A percentile compares a stretch with the other conserved stretches of the same genome.
These are phyloP conservation scores for Melanogaster broomeanus DNA, from an alignment of 768 basidiomycete genomes.

Conservation along the genomic window DNA sequence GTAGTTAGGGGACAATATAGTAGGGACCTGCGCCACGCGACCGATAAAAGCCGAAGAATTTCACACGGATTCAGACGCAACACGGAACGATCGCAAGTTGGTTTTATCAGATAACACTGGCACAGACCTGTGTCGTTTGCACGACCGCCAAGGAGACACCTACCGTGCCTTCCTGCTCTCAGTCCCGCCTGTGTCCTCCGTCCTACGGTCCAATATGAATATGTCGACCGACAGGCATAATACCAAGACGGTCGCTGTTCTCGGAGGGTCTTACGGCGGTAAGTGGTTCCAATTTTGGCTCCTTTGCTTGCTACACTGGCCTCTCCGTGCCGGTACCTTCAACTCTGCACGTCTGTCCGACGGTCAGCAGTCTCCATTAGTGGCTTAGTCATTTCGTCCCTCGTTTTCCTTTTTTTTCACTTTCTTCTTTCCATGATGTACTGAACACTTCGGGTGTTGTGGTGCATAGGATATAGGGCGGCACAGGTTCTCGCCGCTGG, in stretches of 20 bases:
- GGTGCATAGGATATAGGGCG: slow-evolving; percentile 45
- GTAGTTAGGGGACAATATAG: no score
- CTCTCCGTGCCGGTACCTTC: no score
- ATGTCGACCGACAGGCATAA: slow-evolving; percentile 7
- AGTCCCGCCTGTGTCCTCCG: no score
- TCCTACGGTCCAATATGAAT: neutral
- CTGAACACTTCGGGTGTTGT: neutral
- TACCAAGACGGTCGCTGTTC: slow-evolving; percentile 46
- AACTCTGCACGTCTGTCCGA: neutral
- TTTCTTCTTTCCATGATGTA: neutral
- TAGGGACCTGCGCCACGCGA: no score
- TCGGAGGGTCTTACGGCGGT: slow-evolving; percentile 62
- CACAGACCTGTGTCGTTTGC: no score
- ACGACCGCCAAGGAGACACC: no score
- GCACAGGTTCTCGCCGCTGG: slow-evolving; percentile 49
- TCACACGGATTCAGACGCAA: no score
- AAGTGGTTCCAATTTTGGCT: slow-evolving; percentile 1
- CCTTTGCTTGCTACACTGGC: neutral
- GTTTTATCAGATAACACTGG: no score
- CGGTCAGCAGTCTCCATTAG: neutral
- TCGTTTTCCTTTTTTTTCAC: neutral
- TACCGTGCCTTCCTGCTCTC: no score
- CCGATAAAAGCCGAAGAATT: no score
- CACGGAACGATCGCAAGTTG: no score
- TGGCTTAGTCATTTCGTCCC: neutral